phyloP scores from a whole-genome alignment of 257 asterid species.

The Salvia splendens region DNA sequence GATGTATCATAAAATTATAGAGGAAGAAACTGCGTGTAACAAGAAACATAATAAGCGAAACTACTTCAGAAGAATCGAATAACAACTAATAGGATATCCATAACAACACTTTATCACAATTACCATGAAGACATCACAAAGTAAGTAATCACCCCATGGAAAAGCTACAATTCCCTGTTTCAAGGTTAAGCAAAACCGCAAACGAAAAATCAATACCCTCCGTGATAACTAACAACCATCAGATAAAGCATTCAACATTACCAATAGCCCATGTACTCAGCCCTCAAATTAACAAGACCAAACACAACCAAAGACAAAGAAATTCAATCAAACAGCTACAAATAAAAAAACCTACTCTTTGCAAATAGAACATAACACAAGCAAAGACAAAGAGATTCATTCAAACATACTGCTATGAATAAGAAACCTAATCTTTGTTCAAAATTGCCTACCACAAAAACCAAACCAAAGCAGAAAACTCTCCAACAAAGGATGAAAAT shows the following conservation, averaged over 20 bases:
- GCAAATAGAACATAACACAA: no score
- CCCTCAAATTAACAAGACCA: slow-evolving; percentile 14
- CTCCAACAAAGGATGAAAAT: slow-evolving; percentile 22
- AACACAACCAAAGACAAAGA: slow-evolving; percentile 18
- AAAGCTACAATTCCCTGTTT: slow-evolving; percentile 29
- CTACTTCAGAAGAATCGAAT: slow-evolving; percentile 4
- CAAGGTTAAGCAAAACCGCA: slow-evolving; percentile 9
- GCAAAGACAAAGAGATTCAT: neutral
- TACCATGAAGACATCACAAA: slow-evolving; percentile 28
- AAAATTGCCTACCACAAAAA: slow-evolving; percentile 25
- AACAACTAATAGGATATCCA: slow-evolving; percentile 7
- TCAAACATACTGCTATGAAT: neutral
- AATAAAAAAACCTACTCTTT: no score
- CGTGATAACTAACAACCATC: slow-evolving; percentile 20
- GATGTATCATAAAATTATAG: slow-evolving; percentile 34
- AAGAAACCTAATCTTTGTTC: slow-evolving; percentile 7
- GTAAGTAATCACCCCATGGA: slow-evolving; percentile 38
- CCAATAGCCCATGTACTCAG: neutral
- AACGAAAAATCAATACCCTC: slow-evolving; percentile 3
- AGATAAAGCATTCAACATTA: neutral
- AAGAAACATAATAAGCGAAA: neutral
- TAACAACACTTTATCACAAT: neutral
- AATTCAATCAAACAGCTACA: no score
- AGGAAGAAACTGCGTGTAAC: slow-evolving; percentile 20
- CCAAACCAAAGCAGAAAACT: neutral